Percentiles rank a stretch among this genome's conserved stretches.
These are phyloP conservation scores for Prunus mira DNA, from an alignment of 306 rosid species.

Conservation along the genomic window DNA sequence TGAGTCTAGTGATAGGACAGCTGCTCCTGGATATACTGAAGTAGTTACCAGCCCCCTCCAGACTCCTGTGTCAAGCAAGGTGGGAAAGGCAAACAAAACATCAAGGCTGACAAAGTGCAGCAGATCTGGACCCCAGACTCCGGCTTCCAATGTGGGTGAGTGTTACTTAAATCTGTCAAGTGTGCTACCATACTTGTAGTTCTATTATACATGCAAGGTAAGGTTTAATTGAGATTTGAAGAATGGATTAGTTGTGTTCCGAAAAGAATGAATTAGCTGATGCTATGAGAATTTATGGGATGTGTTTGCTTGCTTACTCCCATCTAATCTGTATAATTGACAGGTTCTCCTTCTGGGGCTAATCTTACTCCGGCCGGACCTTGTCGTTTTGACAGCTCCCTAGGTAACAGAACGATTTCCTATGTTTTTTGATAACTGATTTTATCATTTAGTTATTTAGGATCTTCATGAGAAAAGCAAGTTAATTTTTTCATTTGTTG, in stretches of 20 bases:
- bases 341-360: constrained; percentile 88
- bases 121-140: constrained; percentile 74
- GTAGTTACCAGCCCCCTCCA: constrained; percentile 51
- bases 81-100: constrained; percentile 65
- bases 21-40: constrained; percentile 48
- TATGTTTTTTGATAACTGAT: constrained; percentile 1
- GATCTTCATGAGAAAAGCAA: not conserved
- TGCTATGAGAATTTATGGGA: not conserved
- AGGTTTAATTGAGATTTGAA: not conserved
- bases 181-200: constrained; percentile 9
- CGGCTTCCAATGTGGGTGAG: constrained; percentile 69
- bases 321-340: constrained; percentile 27
- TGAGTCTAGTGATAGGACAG: constrained; percentile 56
- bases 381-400: constrained; percentile 98
- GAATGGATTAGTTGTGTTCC: not conserved
- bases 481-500: not conserved
- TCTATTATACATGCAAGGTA: not conserved
- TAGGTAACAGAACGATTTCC: constrained; percentile 50
- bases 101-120: constrained; percentile 68
- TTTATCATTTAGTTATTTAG: not conserved
- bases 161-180: constrained; percentile 20
- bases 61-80: constrained; percentile 68
- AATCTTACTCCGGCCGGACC: constrained; percentile 92
- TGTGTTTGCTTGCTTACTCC: not conserved
- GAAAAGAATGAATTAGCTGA: not conserved